Evolutionary conservation across 192 early-diverging fungal genomes (phyloP), one percentile per base, ranked within the genome.

Genomic region (Phlyctochytrium arcticum): DNA sequence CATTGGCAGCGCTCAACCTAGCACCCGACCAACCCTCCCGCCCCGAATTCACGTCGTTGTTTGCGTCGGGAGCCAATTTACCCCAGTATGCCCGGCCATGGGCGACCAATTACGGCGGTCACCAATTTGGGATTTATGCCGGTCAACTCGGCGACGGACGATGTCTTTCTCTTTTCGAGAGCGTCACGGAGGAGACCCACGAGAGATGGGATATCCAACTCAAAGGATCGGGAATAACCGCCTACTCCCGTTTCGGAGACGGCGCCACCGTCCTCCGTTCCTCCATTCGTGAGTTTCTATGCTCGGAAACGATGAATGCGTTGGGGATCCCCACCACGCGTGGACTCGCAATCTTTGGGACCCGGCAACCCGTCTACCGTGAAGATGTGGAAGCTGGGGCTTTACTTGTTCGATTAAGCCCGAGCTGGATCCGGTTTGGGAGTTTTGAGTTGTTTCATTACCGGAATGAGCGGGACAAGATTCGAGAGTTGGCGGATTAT

Each of bases 361-460:
- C 87, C 0, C 24, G 35, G 26, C 39, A 36, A 10, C 77, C 71
- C 21, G 90, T 92, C 1, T 58, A 78, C 37, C 78, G 89, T 36
- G 82, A 87, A 36, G 58, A 62, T 3, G 60, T 65, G 3, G 90
- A 92, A 61, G 66, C 66, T 3, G 88, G 89, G 15, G 91, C 91
- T 3, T 73, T 93, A 5, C 86, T 93, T 2, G 73, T 81, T 1
- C 82, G 92, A 30, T 63, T 89, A 27, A 36, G 42, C 4, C 62
- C 89, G 0, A 84, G 84, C 27, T 95, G 91, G 91, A 71, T 95
- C 36, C 83, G 92, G 6, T 90, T 95, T 68, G 92, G 92, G 15
- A 88, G 75, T 24, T 93, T 95, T 62, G 92, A 95, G 65, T 75
- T 92, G 24, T 86, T 87, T 36, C 81, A 81, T 32, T 79, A 83